Conservation (phyloP, 83 land plant genomes). For the Thuja plicata region DNA sequence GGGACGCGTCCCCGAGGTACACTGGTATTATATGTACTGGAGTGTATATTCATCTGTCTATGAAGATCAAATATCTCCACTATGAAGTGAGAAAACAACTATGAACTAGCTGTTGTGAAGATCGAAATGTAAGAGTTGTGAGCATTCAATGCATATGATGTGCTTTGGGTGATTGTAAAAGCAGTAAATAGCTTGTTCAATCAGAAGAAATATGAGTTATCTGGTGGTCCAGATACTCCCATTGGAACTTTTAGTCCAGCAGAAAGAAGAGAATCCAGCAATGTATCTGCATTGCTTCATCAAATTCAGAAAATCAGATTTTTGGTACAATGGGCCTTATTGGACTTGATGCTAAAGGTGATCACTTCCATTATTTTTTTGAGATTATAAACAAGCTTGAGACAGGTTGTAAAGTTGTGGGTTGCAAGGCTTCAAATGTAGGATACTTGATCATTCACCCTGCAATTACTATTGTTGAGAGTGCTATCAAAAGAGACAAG, state of each 20-base stretch:
- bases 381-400: slow-evolving; percentile 78
- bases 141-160: slow-evolving; percentile 86
- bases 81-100: neutral
- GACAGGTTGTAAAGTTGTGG: slow-evolving; percentile 51
- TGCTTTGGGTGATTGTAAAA: slow-evolving; percentile 76
- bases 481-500: slow-evolving; percentile 30
- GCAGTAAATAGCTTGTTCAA: slow-evolving; percentile 58
- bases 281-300: slow-evolving; percentile 48
- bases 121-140: slow-evolving; percentile 34
- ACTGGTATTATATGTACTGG: slow-evolving; percentile 13
- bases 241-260: slow-evolving; percentile 50
- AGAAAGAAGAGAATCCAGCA: slow-evolving; percentile 44
- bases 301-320: slow-evolving; percentile 49
- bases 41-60: neutral
- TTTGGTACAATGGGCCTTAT: slow-evolving; percentile 67
- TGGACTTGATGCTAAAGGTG: slow-evolving; percentile 56
- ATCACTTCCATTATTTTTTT: slow-evolving; percentile 63
- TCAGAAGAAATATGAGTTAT: slow-evolving; percentile 53
- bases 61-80: neutral
- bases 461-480: slow-evolving; percentile 37
- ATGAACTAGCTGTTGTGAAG: neutral
- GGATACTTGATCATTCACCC: slow-evolving; percentile 45
- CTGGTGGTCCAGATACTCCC: slow-evolving; percentile 38
- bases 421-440: slow-evolving; percentile 75
- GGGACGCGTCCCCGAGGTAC: too few relatives aligned